Evolutionary conservation across 192 early-diverging fungal genomes (phyloP), one percentile per base, ranked within the genome.

Genomic region (Podila epicladia): DNA sequence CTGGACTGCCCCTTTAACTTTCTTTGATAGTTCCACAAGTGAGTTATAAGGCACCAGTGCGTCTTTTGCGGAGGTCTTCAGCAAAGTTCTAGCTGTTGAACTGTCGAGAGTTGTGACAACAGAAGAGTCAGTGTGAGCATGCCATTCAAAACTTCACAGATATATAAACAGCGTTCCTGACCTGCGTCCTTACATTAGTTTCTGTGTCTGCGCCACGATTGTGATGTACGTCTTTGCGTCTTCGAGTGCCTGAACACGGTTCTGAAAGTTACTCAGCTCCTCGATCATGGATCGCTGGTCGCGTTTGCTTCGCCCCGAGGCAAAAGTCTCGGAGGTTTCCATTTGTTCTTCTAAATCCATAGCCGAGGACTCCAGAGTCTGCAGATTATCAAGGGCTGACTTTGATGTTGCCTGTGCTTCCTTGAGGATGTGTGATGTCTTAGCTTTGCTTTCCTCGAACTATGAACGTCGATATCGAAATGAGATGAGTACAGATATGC

Each of bases 221-320:
- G 83, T 74, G 9, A 87, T 72, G 49, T 89, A 87, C 29, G 59
- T 50, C 51, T 85, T 85, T 2, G 84, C 80, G 17, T 74, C 73
- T 41, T 75, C 69, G 32, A 85, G 66, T 32, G 69, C 72, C 65
- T 72, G 61, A 2, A 82, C 75, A 15, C 69, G 63, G 11, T 53
- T 69, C 45, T 85, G 72, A 13, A 85, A 51, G 22, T 53, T 73
- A 17, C 53, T 65, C 11, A 85, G 71, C 24, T 85, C 72, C 48
- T 85, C 75, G 37, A 80, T 63, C n/a, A 80, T 38, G 9, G 77
- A 69, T 8, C 71, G 59, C 50, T 80, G 77, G 33, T 80, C 62
- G 9, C 67, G 63, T 33, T 55, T 71, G 45, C 48, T 70, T 37
- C 71, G 71, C 53, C 71, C 71, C 17, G 62, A 58, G 19, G 65